Evolutionary conservation across 192 early-diverging fungal species (phyloP).

Genomic region (Diversispora eburnea): DNA sequence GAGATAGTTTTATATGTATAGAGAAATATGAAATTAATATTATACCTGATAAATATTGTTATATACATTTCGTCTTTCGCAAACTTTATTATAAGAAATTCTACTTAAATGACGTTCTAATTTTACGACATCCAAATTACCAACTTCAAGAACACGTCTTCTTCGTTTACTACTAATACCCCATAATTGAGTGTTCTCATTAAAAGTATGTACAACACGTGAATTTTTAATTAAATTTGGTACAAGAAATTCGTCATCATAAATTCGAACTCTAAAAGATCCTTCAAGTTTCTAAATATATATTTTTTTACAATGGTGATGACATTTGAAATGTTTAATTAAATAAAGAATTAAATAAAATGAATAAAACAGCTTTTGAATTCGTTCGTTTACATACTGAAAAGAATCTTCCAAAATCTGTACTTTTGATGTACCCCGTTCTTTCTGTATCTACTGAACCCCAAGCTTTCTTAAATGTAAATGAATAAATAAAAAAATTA

Average conservation of each 20-base stretch:
- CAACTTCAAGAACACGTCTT: background rate
- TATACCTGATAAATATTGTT: slow-evolving; percentile 40
- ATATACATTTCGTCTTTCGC: slow-evolving; percentile 33
- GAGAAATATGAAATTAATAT: background rate
- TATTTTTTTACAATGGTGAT: too few species aligned
- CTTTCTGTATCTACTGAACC: slow-evolving; percentile 43
- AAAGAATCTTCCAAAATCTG: slow-evolving; percentile 50
- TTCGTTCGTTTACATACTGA: slow-evolving; percentile 43
- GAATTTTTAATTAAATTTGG: slow-evolving; percentile 34
- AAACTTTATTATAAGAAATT: slow-evolving; percentile 31
- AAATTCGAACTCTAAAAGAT: slow-evolving; percentile 47
- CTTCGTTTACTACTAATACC: slow-evolving; percentile 4
- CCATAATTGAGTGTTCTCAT: background rate
- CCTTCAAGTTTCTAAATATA: slow-evolving; percentile 46
- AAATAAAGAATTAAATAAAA: too few species aligned
- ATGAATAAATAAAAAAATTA: slow-evolving; percentile 28
- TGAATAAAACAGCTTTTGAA: slow-evolving; percentile 14
- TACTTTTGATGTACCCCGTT: slow-evolving; percentile 47
- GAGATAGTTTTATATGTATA: background rate
- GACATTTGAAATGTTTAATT: too few species aligned
- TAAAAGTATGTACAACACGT: background rate
- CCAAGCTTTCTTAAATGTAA: slow-evolving; percentile 55
- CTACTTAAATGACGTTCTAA: slow-evolving; percentile 28
- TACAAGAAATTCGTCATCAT: slow-evolving; percentile 45
- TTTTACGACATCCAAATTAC: slow-evolving; percentile 25